phyloP scores from a whole-genome alignment of 2,329 filamentous ascomycete species.

The Penicillium sumatraense region DNA sequence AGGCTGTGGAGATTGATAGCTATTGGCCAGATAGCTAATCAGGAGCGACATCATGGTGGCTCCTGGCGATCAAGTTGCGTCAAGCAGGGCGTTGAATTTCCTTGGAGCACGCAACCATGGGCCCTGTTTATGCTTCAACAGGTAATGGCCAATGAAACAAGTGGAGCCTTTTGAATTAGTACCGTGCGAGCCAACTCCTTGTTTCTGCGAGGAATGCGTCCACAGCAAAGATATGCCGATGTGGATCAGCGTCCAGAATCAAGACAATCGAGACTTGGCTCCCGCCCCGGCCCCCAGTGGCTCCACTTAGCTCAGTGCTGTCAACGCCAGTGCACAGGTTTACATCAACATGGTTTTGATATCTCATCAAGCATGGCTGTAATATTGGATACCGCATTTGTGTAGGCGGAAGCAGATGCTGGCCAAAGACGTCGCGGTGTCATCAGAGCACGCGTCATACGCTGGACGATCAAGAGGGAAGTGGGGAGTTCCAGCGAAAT shows the following conservation, averaged over 20 bases:
- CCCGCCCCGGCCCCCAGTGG: background rate
- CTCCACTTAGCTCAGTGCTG: slow-evolving; percentile 19
- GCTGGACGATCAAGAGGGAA: background rate
- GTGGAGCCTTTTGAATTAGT: background rate
- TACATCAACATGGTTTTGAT: background rate
- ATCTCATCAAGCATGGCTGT: background rate
- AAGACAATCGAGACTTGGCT: slow-evolving; percentile 26
- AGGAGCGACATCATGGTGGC: slow-evolving; percentile 14
- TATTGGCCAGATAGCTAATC: slow-evolving; percentile 15
- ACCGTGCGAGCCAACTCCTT: slow-evolving; percentile 9
- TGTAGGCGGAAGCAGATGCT: background rate
- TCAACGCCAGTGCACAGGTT: background rate
- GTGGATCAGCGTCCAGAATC: slow-evolving; percentile 24
- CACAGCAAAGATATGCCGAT: slow-evolving; percentile 21
- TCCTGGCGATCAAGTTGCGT: slow-evolving; percentile 25
- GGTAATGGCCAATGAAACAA: slow-evolving; percentile 14
- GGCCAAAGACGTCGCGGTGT: background rate
- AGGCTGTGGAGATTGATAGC: slow-evolving; percentile 2
- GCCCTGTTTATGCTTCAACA: slow-evolving; percentile 3
- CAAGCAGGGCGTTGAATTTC: slow-evolving; percentile 16
- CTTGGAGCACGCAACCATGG: slow-evolving; percentile 21
- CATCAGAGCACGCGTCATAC: background rate
- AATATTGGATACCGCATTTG: background rate
- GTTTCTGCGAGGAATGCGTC: slow-evolving; percentile 12
- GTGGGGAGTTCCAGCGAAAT: background rate